A percentile compares a stretch with the other conserved stretches of the same genome.
phyloP scores from a whole-genome alignment of 306 rosid genomes.

The Lathyrus aphaca region DNA sequence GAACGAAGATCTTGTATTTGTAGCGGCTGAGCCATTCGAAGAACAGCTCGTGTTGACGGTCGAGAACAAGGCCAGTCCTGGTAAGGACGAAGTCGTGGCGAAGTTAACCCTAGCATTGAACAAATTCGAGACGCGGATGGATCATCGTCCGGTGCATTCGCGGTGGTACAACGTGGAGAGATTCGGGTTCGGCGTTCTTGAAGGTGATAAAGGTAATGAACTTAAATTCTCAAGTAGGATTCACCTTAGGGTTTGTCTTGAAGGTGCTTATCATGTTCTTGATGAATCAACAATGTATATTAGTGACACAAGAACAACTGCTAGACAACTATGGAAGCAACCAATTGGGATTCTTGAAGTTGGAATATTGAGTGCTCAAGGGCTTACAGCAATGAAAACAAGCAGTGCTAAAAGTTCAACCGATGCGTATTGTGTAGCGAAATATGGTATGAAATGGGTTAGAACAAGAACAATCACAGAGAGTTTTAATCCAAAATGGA shows the following conservation, averaged over 20 bases:
- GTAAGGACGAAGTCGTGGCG: constrained; percentile 66
- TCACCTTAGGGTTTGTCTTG: constrained; percentile 66
- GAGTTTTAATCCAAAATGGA: constrained; percentile 52
- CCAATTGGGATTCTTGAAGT: constrained; percentile 87
- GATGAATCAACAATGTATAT: constrained; percentile 83
- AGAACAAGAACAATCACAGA: constrained; percentile 72
- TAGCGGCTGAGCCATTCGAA: constrained; percentile 88
- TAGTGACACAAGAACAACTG: constrained; percentile 80
- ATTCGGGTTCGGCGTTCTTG: constrained; percentile 72
- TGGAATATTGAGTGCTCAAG: constrained; percentile 85
- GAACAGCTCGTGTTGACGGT: constrained; percentile 63
- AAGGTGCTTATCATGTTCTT: constrained; percentile 84
- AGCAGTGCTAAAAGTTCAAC: constrained; percentile 59
- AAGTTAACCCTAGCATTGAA: constrained; percentile 44
- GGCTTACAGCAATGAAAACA: constrained; percentile 70
- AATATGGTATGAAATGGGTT: constrained; percentile 85
- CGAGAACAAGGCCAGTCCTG: constrained; percentile 55
- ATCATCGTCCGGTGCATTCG: constrained; percentile 65
- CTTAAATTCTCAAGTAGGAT: constrained; percentile 60
- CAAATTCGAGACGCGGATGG: constrained; percentile 70
- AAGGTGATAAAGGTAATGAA: constrained; percentile 71
- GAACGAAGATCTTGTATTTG: constrained; percentile 82
- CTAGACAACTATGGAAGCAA: constrained; percentile 81
- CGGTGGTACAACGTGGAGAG: constrained; percentile 73
- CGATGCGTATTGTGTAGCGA: constrained; percentile 81